Evolutionary conservation across 352 stramenopile species (phyloP).

Genomic region (Proteromonas lacertae): DNA sequence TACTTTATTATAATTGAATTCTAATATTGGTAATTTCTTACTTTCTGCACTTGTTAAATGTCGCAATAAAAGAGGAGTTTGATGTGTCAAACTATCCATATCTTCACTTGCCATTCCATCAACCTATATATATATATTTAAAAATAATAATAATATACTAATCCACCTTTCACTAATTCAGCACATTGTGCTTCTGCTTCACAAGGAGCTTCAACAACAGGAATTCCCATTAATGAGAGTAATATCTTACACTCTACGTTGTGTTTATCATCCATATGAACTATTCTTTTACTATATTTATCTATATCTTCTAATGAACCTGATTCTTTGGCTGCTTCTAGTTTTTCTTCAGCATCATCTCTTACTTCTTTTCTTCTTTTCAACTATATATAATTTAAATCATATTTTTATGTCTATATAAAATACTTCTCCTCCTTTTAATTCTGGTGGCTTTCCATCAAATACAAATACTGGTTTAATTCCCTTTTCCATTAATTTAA

Average conservation of each 20-base stretch:
- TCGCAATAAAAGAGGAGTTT: conserved; percentile 65
- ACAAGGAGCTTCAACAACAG: conserved; percentile 70
- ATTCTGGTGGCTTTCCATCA: conserved; percentile 80
- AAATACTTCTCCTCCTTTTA: conserved; percentile 49
- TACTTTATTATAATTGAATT: conserved; percentile 33
- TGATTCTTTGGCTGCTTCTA: conserved; percentile 31
- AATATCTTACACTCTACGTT: conserved; percentile 66
- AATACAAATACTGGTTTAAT: conserved; percentile 95
- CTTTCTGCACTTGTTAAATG: conserved; percentile 32
- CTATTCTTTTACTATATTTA: conserved; percentile 55
- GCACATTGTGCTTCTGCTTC: conserved; percentile 92
- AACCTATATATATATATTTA: no score
- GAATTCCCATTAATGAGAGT: conserved; percentile 34
- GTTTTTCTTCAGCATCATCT: conserved; percentile 20
- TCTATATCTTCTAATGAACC: conserved; percentile 54
- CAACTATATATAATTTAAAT: no score
- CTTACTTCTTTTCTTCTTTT: conserved; percentile 9
- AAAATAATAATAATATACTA: no score
- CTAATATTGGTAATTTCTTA: conserved; percentile 30
- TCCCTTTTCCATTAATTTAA: conserved; percentile 81
- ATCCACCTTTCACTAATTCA: conserved; percentile 45
- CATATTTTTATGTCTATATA: no score
- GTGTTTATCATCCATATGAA: conserved; percentile 47
- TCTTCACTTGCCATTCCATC: conserved; percentile 25
- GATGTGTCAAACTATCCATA: conserved; percentile 37